Evolutionary conservation across 768 basidiomycete species (phyloP), one percentile per base, ranked within the genome.

Genomic region (Auricularia sp.): DNA sequence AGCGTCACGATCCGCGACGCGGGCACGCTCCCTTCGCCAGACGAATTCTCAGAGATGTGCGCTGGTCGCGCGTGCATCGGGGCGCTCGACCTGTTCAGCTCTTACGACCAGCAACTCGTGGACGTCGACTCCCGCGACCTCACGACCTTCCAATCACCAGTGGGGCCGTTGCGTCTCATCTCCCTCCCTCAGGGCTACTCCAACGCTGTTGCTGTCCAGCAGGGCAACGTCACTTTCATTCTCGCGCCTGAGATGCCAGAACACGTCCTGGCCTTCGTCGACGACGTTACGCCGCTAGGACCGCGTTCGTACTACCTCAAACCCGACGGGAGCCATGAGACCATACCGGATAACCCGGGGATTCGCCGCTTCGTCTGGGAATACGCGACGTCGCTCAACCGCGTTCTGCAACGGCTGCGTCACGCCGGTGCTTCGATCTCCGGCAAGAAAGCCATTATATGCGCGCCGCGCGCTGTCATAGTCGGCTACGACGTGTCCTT

Each of bases 331-430:
- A 18, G 10, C 0, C 77, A 68, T 59, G 73, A 83, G 61, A 76
- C 71, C 0, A 75, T 81, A 1, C 71, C 74, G 0, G 71, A 73
- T 0, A 82, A 82, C 64, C 68, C 70, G 0, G 73, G 75, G 0
- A 79, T 82, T 13, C 63, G 74, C 0, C 64, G 72, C 0, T 82
- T 80, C 56, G 70, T 80, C 0, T 81, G 75, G 72, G 76, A 81
- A 63, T 77, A 79, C 35, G 67, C 78, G 11, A 44, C 68, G 3
- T 71, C 73, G 59, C 35, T 80, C 13, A 76, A 82, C 62, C 44
- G 75, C 0, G 65, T 83, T 1, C 36, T 79, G 0, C 77, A 80
- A 18, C 66, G 70, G 0, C 73, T 81, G 34, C 75, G 77, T 29
- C 72, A 78, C 44, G 47, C 67, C 2, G 75, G 80, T 0, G 74